Conservation (phyloP, 805 yeast genomes). For the Starmerella lactis-condensi region DNA sequence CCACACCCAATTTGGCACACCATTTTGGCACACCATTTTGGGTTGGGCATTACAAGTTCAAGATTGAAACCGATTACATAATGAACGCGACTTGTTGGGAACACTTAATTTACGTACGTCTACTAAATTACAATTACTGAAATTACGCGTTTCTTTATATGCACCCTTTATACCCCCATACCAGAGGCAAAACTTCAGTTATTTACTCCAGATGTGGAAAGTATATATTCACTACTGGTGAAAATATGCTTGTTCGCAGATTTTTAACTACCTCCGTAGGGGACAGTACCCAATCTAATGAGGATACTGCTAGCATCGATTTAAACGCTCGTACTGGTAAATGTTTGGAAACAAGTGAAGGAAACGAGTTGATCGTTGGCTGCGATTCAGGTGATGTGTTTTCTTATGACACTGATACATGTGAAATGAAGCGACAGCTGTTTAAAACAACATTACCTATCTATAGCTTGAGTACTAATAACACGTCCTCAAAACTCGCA, state of each 20-base stretch:
- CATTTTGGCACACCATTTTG: too few relatives aligned
- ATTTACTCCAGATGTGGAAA: conserved; percentile 22
- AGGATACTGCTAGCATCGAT: conserved; percentile 22
- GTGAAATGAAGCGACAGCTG: conserved; percentile 11
- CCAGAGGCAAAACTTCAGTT: conserved; percentile 21
- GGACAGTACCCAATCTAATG: conserved; percentile 6
- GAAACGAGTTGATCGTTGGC: conserved; percentile 24
- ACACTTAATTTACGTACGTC: too few relatives aligned
- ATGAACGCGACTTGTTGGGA: too few relatives aligned
- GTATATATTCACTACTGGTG: conserved; percentile 23
- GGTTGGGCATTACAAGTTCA: too few relatives aligned
- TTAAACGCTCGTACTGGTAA: conserved; percentile 14
- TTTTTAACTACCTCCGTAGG: conserved; percentile 19
- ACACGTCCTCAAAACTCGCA: conserved; percentile 24
- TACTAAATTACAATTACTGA: too few relatives aligned
- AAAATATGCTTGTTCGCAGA: conserved; percentile 21
- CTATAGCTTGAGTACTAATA: conserved; percentile 20
- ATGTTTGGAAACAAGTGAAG: conserved; percentile 17
- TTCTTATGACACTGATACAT: conserved; percentile 18
- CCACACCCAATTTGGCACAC: too few relatives aligned
- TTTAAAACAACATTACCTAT: conserved; percentile 21
- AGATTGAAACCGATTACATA: too few relatives aligned
- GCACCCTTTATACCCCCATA: conserved; percentile 22
- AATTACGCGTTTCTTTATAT: conserved; percentile 3
- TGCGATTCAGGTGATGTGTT: conserved; percentile 28